Percentiles rank a stretch among this genome's conserved stretches.
Conservation (phyloP, 257 asterid genomes). For the Gentiana dahurica region DNA sequence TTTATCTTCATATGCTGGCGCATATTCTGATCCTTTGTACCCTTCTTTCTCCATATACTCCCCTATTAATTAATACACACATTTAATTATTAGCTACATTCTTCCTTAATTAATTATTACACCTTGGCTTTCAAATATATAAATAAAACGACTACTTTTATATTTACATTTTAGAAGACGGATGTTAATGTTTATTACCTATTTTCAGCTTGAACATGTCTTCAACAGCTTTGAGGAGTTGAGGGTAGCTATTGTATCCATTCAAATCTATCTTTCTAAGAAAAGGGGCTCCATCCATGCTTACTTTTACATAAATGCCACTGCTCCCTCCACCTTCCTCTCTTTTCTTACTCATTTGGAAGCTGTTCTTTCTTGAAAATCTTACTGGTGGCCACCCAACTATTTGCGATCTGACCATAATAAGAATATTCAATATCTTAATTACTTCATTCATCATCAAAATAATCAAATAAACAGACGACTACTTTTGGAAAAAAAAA, state of each 20-base stretch:
- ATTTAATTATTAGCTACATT: too few relatives aligned
- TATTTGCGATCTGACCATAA: slow-evolving; percentile 32
- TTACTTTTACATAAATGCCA: slow-evolving; percentile 71
- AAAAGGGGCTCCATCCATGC: slow-evolving; percentile 95
- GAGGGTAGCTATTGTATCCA: slow-evolving; percentile 43
- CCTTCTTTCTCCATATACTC: slow-evolving; percentile 65
- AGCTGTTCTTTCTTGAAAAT: slow-evolving; percentile 47
- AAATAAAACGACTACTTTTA: too few relatives aligned
- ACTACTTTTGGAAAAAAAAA: too few relatives aligned
- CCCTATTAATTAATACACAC: slow-evolving; percentile 17
- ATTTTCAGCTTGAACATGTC: slow-evolving; percentile 56
- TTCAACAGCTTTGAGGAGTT: slow-evolving; percentile 54
- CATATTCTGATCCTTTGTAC: slow-evolving; percentile 49
- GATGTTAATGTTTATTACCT: too few relatives aligned
- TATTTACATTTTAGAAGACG: slow-evolving; percentile 24
- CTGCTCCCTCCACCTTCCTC: slow-evolving; percentile 32
- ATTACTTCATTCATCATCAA: background rate
- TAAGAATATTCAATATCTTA: background rate
- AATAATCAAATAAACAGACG: too few relatives aligned
- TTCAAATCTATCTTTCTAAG: slow-evolving; percentile 64
- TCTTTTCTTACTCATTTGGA: slow-evolving; percentile 24
- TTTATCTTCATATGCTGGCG: slow-evolving; percentile 74
- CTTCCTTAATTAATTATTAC: too few relatives aligned
- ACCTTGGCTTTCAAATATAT: too few relatives aligned
- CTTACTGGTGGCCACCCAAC: slow-evolving; percentile 94